A percentile compares a stretch with the other conserved stretches of the same genome.
Evolutionary conservation across 352 stramenopile genomes (phyloP).

Genomic region (Phytophthora aleatoria): DNA sequence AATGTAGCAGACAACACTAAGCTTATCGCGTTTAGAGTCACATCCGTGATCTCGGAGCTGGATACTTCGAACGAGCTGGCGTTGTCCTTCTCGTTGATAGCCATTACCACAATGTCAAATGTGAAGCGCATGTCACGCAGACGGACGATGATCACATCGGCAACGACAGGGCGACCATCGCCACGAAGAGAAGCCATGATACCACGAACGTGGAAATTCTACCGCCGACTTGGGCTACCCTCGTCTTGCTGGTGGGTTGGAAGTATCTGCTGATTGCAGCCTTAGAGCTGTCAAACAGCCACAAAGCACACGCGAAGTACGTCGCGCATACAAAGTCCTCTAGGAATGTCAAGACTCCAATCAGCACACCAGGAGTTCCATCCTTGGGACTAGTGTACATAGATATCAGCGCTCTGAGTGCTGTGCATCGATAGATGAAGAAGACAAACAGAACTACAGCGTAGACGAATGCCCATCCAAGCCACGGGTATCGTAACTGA

Average conservation of each 20-base stretch:
- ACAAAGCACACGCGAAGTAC: constrained; percentile 15
- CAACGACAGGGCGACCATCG: constrained; percentile 30
- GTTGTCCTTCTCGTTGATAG: constrained; percentile 40
- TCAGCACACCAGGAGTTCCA: constrained; percentile 20
- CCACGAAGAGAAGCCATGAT: constrained; percentile 36
- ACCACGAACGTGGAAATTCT: constrained; percentile 37
- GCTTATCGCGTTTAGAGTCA: constrained; percentile 17
- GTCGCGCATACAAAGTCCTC: constrained; percentile 46
- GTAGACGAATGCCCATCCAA: constrained; percentile 47
- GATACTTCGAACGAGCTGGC: constrained; percentile 20
- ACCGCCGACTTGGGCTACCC: background rate
- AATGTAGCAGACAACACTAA: constrained; percentile 16
- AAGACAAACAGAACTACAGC: constrained; percentile 35
- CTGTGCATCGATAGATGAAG: constrained; percentile 31
- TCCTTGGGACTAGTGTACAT: constrained; percentile 6
- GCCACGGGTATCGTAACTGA: constrained; percentile 10
- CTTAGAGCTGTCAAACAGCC: constrained; percentile 9
- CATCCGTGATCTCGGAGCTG: constrained; percentile 35
- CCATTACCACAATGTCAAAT: constrained; percentile 49
- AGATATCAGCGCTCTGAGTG: constrained; percentile 5
- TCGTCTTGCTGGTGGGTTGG: no score
- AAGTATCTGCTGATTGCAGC: background rate
- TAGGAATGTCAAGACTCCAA: constrained; percentile 29
- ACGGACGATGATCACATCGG: constrained; percentile 45
- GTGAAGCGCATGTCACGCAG: constrained; percentile 47